These are phyloP conservation scores for Euphorbia schlechtendalii DNA, from an alignment of 441 rosid genomes.

Conservation along the genomic window DNA sequence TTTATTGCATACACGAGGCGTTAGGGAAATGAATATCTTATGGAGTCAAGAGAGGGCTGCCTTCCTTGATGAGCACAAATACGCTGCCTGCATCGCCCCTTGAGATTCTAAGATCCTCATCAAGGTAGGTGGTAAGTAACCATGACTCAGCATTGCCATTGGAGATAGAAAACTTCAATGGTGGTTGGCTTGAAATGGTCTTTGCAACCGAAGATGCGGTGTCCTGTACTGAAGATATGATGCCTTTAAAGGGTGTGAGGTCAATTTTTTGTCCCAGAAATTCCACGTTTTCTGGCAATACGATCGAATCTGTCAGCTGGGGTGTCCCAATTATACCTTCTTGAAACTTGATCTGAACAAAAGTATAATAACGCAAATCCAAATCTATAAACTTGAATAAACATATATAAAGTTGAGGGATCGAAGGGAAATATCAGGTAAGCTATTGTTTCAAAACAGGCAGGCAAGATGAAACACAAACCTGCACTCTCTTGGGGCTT, in stretches of 20 bases:
- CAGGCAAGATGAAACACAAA: slow-evolving; percentile 12
- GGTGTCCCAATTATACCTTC: slow-evolving; percentile 94
- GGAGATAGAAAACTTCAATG: slow-evolving; percentile 64
- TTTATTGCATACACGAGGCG: too few relatives aligned
- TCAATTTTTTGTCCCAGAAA: slow-evolving; percentile 76
- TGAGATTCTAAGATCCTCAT: slow-evolving; percentile 79
- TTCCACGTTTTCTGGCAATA: slow-evolving; percentile 67
- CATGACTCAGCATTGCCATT: slow-evolving; percentile 67
- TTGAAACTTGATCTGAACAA: slow-evolving; percentile 65
- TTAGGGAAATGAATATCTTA: not conserved
- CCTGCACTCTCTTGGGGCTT: slow-evolving; percentile 95
- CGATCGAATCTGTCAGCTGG: slow-evolving; percentile 79
- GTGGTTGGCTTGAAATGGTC: slow-evolving; percentile 94
- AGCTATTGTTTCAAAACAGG: not conserved
- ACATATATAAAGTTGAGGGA: too few relatives aligned
- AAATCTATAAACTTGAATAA: too few relatives aligned
- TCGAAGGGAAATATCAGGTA: not conserved
- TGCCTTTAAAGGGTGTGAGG: slow-evolving; percentile 67
- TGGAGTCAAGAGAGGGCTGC: slow-evolving; percentile 58
- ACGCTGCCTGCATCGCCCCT: slow-evolving; percentile 89
- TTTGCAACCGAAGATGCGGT: slow-evolving; percentile 76
- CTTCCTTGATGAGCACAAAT: slow-evolving; percentile 85
- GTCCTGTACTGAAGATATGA: slow-evolving; percentile 72
- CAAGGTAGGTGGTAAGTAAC: slow-evolving; percentile 92
- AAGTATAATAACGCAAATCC: too few relatives aligned